These are phyloP conservation scores for Furcasterigmium sp. DNA, from an alignment of 2,329 filamentous ascomycete genomes.

Conservation along the genomic window DNA sequence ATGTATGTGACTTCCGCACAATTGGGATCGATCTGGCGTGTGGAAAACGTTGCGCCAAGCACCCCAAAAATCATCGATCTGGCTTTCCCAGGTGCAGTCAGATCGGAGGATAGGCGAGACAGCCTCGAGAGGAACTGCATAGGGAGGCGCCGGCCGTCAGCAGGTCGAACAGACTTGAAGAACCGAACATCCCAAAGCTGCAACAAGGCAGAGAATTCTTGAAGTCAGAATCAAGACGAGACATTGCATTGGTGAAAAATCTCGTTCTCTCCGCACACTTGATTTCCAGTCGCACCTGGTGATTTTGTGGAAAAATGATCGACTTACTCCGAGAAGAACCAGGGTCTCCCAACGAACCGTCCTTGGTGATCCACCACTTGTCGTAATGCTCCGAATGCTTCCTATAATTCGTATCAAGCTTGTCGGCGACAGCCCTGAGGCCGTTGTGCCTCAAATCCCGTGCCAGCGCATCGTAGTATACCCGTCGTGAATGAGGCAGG, in stretches of 20 bases:
- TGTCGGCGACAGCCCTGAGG: constrained; percentile 29
- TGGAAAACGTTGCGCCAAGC: constrained; percentile 35
- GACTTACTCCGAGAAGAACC: too few species aligned
- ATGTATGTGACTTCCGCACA: constrained; percentile 33
- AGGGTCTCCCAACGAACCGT: constrained; percentile 24
- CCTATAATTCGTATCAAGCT: constrained; percentile 28
- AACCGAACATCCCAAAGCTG: too few species aligned
- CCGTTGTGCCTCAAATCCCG: constrained; percentile 10
- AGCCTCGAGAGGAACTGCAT: constrained; percentile 33
- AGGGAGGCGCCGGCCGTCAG: neutral
- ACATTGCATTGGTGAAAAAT: too few species aligned
- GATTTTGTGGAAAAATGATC: too few species aligned
- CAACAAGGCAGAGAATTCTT: too few species aligned
- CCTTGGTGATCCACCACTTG: constrained; percentile 35
- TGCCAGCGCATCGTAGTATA: constrained; percentile 17
- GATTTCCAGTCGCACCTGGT: too few species aligned
- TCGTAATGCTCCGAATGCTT: constrained; percentile 36
- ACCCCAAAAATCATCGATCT: constrained; percentile 29
- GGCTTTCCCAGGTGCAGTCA: neutral
- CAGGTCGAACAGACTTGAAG: neutral
- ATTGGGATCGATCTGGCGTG: constrained; percentile 23
- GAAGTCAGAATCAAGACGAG: too few species aligned
- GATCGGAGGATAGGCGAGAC: constrained; percentile 30
- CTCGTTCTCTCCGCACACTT: too few species aligned
- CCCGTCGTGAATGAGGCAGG: constrained; percentile 29